Percentiles rank a stretch among this genome's conserved stretches.
phyloP scores from a whole-genome alignment of 768 basidiomycete genomes.

The Amyloporia xantha region DNA sequence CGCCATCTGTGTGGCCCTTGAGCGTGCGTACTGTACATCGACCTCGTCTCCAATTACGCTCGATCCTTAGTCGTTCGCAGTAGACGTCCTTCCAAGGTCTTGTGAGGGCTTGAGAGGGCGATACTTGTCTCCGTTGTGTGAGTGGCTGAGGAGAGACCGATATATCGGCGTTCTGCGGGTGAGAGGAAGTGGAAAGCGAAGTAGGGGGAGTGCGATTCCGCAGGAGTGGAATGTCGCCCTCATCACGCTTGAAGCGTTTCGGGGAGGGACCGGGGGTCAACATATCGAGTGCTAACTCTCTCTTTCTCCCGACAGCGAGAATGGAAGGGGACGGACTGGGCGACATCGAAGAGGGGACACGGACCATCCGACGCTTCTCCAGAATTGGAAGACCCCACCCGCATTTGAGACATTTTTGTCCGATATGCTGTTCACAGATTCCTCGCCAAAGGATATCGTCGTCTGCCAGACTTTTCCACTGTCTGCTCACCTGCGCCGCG shows the following conservation, averaged over 20 bases:
- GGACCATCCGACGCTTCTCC: slow-evolving; percentile 58
- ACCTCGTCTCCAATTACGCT: slow-evolving; percentile 96
- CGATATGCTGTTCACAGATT: slow-evolving; percentile 98
- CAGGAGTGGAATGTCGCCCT: not conserved
- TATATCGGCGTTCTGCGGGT: not conserved
- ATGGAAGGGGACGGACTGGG: slow-evolving; percentile 22
- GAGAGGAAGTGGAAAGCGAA: slow-evolving; percentile 8
- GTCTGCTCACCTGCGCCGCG: slow-evolving; percentile 82
- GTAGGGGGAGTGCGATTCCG: slow-evolving; percentile 9
- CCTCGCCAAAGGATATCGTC: slow-evolving; percentile 93
- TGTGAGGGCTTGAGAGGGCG: slow-evolving; percentile 38
- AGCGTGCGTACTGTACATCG: slow-evolving; percentile 79
- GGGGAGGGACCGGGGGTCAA: not conserved
- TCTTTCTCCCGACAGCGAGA: slow-evolving; percentile 29
- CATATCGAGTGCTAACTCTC: slow-evolving; percentile 29
- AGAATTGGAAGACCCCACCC: slow-evolving; percentile 96
- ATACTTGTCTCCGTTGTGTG: slow-evolving; percentile 12
- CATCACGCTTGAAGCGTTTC: slow-evolving; percentile 10
- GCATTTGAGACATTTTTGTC: slow-evolving; percentile 92
- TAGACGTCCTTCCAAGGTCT: slow-evolving; percentile 99
- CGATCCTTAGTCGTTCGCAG: slow-evolving; percentile 92
- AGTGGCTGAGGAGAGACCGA: slow-evolving; percentile 21
- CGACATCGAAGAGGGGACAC: slow-evolving; percentile 36
- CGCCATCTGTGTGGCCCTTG: slow-evolving; percentile 90
- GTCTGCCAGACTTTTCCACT: slow-evolving; percentile 87